Evolutionary conservation across 169 alveolate species (phyloP).

Genomic region (Amoebophrya sp.): DNA sequence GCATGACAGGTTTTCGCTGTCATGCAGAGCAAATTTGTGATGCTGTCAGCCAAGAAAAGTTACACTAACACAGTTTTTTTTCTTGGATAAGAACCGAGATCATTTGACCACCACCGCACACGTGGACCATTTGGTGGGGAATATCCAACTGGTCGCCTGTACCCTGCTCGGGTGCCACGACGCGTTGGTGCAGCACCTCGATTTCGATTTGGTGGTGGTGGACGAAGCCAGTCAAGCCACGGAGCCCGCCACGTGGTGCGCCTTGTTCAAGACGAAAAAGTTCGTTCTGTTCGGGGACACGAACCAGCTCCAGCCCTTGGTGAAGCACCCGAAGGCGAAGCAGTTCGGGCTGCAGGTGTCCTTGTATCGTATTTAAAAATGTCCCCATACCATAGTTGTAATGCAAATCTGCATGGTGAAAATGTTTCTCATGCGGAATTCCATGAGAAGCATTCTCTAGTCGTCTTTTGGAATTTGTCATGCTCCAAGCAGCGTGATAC

Average conservation of each 20-base stretch:
- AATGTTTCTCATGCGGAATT: too few relatives aligned
- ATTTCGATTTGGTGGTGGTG: neutral
- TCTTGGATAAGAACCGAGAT: too few relatives aligned
- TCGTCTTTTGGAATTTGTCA: too few relatives aligned
- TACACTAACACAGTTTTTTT: too few relatives aligned
- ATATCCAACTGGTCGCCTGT: neutral
- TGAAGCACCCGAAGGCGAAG: neutral
- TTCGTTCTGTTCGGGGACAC: neutral
- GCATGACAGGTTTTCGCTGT: too few relatives aligned
- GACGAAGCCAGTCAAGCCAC: neutral
- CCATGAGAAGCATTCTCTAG: too few relatives aligned
- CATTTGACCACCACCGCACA: neutral
- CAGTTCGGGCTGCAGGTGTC: neutral
- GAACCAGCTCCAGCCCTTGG: neutral
- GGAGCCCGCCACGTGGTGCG: neutral
- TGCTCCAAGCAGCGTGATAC: too few relatives aligned
- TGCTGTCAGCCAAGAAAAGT: too few relatives aligned
- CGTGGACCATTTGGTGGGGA: neutral
- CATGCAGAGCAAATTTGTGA: too few relatives aligned
- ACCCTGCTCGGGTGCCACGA: neutral
- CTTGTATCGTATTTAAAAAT: too few relatives aligned
- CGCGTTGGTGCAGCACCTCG: neutral
- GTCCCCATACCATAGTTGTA: too few relatives aligned
- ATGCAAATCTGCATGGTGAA: too few relatives aligned
- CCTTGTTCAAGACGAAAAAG: neutral